Base-by-base conservation (phyloP, 768 basidiomycete genomes). In the Suillus plorans region DNA sequence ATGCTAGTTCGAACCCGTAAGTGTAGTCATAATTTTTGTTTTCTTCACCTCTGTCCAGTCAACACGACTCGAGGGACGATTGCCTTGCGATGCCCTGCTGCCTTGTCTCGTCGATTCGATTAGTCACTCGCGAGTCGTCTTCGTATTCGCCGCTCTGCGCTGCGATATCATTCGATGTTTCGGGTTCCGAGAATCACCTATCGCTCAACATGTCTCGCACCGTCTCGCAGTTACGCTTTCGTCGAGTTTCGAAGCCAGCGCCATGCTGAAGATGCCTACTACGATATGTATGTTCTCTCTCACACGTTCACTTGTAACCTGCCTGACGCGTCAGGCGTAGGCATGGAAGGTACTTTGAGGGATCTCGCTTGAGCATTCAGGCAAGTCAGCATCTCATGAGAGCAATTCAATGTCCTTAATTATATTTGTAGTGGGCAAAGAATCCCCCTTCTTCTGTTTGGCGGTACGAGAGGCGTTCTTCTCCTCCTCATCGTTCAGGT, bases 181-280 rank as follows among this genome's bases (percentile, higher is more conserved):
- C 74, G 68, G 70, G 61, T 79, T 75, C 78, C 77, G 75, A 77
- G 69, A 79, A 71, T 74, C 71, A 75, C 82, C 75, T 59, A 80
- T 80, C 85, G 83, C 87, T 88, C 87, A 86, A 87, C 81, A 71
- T 78, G 76, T 80, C 78, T 74, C 78, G 75, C 74, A 72, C 70
- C 70, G 73, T 78, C 75, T 78, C 81, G 81, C 81, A 92, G 92
- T 80, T 94, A 92, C 77, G 92, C 91, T 64, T 94, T 94, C 76
- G 87, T 94, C 73, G 91, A 94, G 76, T 94, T 92, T 72, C 87
- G 89, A 73, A 86, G 85, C 71, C 82, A 84, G 57, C 86, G 89
- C 49, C 90, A 92, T 71, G 91, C 91, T 22, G 91, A 92, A 71
- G 90, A 91, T 68, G 91, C 91, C 36, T 92, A 92, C 76, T 86